Percentiles rank a stretch among this genome's conserved stretches.
These are phyloP conservation scores for Talinum fruticosum DNA, from an alignment of 148 eudicot genomes.

Conservation along the genomic window DNA sequence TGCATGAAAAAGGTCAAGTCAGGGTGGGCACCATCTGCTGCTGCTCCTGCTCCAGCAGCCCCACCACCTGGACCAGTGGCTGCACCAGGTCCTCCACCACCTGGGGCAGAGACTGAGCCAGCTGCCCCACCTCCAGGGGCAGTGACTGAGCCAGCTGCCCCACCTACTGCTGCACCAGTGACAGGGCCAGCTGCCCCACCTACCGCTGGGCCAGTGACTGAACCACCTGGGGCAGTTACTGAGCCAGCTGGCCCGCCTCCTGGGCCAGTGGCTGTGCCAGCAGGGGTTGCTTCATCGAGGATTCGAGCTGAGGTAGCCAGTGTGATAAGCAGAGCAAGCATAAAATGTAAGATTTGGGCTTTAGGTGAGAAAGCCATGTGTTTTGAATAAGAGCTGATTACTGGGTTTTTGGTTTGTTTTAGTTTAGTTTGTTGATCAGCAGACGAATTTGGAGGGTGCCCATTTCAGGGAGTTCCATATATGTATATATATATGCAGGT, in stretches of 20 bases:
- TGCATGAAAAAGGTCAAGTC: conserved; percentile 77
- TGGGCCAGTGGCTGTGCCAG: conserved; percentile 21
- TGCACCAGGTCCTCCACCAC: conserved; percentile 21
- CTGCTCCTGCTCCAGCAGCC: conserved; percentile 13
- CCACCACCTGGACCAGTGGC: conserved; percentile 9
- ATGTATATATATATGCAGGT: conserved; percentile 31
- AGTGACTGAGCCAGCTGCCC: not conserved
- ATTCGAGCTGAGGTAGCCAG: conserved; percentile 42
- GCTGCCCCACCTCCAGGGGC: conserved; percentile 19
- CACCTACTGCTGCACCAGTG: not conserved
- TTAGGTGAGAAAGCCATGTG: conserved; percentile 30
- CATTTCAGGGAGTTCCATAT: conserved; percentile 15
- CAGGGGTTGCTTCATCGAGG: conserved; percentile 40
- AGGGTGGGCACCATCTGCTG: conserved; percentile 25
- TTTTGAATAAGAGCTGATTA: not conserved
- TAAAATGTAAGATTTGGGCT: conserved; percentile 31
- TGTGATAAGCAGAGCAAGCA: conserved; percentile 35
- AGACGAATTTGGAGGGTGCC: conserved; percentile 17
- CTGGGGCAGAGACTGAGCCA: conserved; percentile 1
- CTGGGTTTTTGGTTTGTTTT: not conserved
- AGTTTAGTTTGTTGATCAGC: conserved; percentile 2
- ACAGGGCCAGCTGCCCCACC: conserved; percentile 17
- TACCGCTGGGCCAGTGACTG: not conserved
- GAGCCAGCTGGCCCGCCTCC: not conserved
- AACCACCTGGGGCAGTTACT: conserved; percentile 1